A percentile compares a stretch with the other conserved stretches of the same genome.
Conservation (phyloP, 306 rosid genomes). For the Cicer yamashitae region DNA sequence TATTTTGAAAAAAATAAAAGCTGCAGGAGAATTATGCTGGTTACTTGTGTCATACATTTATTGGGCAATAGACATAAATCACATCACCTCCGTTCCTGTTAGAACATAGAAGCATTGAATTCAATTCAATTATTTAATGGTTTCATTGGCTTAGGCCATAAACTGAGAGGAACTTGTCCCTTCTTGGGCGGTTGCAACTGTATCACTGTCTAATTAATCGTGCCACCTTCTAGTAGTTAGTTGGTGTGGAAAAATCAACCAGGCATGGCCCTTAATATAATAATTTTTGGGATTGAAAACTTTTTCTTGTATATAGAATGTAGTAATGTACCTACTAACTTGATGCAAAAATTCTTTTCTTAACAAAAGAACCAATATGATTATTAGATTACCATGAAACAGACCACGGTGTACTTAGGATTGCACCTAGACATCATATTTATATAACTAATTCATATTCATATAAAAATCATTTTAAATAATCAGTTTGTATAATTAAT, state of each 20-base stretch:
- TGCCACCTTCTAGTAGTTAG: conserved; percentile 37
- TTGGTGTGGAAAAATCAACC: conserved; percentile 20
- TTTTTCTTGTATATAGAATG: background rate
- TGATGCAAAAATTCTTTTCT: too few species aligned
- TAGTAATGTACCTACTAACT: too few species aligned
- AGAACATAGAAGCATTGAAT: conserved; percentile 26
- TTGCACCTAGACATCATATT: too few species aligned
- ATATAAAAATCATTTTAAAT: too few species aligned
- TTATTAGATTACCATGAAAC: too few species aligned
- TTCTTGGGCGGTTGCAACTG: conserved; percentile 54
- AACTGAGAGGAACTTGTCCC: background rate
- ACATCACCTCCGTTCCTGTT: conserved; percentile 67
- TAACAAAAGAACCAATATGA: too few species aligned
- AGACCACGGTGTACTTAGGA: too few species aligned
- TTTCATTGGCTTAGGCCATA: background rate
- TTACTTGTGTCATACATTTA: conserved; percentile 38
- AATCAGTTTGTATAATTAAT: too few species aligned
- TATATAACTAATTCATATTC: too few species aligned
- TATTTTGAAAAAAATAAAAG: too few species aligned
- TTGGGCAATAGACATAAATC: conserved; percentile 39
- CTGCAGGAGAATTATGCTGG: background rate
- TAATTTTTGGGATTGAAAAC: background rate
- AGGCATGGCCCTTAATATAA: background rate
- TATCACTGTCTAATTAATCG: conserved; percentile 39
- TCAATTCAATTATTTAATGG: conserved; percentile 1